phyloP scores from a whole-genome alignment of 148 eudicot genomes.

The Chenopodium album region DNA sequence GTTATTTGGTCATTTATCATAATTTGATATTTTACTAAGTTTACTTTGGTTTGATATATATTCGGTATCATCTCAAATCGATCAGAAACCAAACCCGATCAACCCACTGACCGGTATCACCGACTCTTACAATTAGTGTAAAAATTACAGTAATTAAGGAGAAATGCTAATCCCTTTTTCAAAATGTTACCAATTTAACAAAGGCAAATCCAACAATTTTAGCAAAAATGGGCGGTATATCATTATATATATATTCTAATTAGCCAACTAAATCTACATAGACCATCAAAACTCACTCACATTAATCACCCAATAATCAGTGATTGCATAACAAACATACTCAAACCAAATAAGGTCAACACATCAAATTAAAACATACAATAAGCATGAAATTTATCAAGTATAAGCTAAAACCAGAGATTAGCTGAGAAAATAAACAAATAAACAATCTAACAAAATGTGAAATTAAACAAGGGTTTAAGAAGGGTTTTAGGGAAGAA shows the following conservation, averaged over 20 bases:
- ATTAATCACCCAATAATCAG: background rate
- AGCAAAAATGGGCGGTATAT: background rate
- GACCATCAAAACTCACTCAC: background rate
- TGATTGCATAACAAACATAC: conserved; percentile 8
- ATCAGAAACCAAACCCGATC: too few relatives aligned
- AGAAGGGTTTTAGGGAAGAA: conserved; percentile 27
- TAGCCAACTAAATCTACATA: background rate
- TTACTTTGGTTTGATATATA: too few relatives aligned
- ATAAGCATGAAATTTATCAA: background rate
- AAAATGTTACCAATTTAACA: background rate
- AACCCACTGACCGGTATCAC: too few relatives aligned
- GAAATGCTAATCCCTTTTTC: background rate
- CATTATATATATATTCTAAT: background rate
- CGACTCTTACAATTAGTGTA: too few relatives aligned
- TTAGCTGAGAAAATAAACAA: background rate
- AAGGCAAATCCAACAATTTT: background rate
- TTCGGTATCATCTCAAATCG: too few relatives aligned
- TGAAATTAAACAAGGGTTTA: conserved; percentile 3
- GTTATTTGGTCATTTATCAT: too few relatives aligned
- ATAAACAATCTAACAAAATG: background rate
- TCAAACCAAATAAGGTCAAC: conserved; percentile 2
- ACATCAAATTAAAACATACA: background rate
- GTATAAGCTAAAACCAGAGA: background rate
- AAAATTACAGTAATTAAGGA: background rate
- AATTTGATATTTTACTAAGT: too few relatives aligned